Conservation (phyloP, 306 rosid genomes). For the Pyrus communis region DNA sequence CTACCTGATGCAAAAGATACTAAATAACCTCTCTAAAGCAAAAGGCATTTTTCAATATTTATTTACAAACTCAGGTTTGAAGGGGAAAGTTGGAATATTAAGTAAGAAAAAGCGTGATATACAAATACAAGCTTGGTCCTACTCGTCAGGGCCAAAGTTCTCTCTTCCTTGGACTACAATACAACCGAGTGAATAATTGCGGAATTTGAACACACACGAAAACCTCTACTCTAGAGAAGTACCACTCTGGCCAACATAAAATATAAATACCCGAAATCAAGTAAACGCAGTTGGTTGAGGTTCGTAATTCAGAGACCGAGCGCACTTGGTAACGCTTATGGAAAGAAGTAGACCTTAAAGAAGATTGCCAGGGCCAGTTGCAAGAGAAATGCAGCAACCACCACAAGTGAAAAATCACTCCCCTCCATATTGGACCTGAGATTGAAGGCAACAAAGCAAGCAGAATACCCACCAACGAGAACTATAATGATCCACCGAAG, state of each 20-base stretch:
- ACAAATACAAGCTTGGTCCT: not conserved
- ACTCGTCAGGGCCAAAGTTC: not conserved
- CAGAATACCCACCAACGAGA: conserved; percentile 63
- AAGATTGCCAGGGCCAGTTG: conserved; percentile 87
- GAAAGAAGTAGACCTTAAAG: conserved; percentile 96
- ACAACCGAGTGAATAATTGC: not conserved
- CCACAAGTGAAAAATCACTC: conserved; percentile 46
- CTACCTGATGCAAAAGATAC: not conserved
- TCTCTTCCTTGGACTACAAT: not conserved
- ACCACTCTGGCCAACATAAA: not conserved
- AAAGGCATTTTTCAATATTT: not conserved
- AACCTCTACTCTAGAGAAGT: not conserved
- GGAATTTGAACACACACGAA: conserved; percentile 6
- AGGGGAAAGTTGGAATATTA: not conserved
- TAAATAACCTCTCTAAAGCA: not conserved
- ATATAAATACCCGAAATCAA: conserved; percentile 1
- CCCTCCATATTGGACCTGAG: conserved; percentile 50
- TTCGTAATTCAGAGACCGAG: conserved; percentile 3
- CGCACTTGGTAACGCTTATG: conserved; percentile 31
- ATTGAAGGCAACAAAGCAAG: conserved; percentile 79
- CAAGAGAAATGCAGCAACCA: conserved; percentile 70
- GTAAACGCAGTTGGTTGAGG: conserved; percentile 1
- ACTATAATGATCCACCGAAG: conserved; percentile 77
- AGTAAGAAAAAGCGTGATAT: not conserved
- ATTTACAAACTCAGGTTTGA: conserved; percentile 9